phyloP scores from a whole-genome alignment of 2,329 filamentous ascomycete genomes.

The Apiospora aurea region DNA sequence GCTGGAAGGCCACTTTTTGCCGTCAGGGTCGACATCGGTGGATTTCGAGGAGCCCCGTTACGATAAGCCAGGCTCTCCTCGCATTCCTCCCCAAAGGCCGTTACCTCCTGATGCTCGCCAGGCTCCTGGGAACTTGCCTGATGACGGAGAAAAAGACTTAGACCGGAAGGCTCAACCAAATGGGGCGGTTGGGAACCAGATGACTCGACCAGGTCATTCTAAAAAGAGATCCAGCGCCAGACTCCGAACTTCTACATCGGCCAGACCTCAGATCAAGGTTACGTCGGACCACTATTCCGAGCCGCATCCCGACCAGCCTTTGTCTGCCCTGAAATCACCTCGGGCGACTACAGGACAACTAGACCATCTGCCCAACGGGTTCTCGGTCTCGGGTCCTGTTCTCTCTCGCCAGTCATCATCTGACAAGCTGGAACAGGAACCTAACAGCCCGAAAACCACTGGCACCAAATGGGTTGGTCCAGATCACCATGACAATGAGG shows the following conservation, averaged over 20 bases:
- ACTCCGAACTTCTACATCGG: slow-evolving; percentile 12
- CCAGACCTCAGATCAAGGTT: slow-evolving; percentile 21
- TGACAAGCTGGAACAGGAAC: slow-evolving; percentile 2
- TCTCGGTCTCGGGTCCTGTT: background rate
- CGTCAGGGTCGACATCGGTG: slow-evolving; percentile 22
- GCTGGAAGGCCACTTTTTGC: slow-evolving; percentile 24
- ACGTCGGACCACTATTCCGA: slow-evolving; percentile 16
- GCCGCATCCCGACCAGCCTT: slow-evolving; percentile 11
- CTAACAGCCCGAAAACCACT: background rate
- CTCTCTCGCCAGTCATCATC: background rate
- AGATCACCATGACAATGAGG: background rate
- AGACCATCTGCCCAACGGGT: background rate
- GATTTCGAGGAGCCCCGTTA: slow-evolving; percentile 23
- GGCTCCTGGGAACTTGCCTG: background rate
- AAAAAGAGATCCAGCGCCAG: slow-evolving; percentile 15
- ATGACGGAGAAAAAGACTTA: slow-evolving; percentile 22
- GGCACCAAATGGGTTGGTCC: background rate
- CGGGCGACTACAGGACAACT: slow-evolving; percentile 13
- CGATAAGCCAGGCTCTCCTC: background rate
- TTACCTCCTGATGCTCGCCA: background rate
- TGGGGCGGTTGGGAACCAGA: background rate
- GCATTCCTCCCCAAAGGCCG: slow-evolving; percentile 1
- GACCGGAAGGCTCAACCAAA: slow-evolving; percentile 1
- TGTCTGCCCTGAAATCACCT: slow-evolving; percentile 21
- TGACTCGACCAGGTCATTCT: slow-evolving; percentile 29